A percentile compares a stretch with the other conserved stretches of the same genome.
Conservation (phyloP, 2,329 filamentous ascomycete species). For the Dactylellina cionopaga region DNA sequence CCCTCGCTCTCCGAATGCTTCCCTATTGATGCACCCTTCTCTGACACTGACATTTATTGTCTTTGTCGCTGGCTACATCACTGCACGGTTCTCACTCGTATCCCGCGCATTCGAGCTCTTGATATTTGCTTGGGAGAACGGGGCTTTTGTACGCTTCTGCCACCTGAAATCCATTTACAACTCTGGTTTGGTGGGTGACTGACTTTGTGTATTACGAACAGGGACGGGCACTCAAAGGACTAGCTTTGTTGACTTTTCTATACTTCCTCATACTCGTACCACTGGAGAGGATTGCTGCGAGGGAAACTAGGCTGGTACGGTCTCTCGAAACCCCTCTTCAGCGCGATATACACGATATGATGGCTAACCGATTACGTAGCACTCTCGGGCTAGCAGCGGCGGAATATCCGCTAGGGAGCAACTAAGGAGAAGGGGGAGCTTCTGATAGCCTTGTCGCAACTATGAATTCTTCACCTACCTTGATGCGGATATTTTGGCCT, state of each 20-base stretch:
- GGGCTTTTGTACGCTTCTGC: constrained; percentile 79
- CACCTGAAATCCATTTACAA: too few species aligned
- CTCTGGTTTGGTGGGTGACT: constrained; percentile 33
- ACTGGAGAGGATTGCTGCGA: constrained; percentile 80
- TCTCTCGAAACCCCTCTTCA: background rate
- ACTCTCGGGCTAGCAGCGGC: constrained; percentile 71
- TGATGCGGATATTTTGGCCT: constrained; percentile 99
- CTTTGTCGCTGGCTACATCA: constrained; percentile 99
- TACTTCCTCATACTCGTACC: constrained; percentile 88
- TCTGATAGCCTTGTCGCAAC: constrained; percentile 69
- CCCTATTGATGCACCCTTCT: constrained; percentile 51
- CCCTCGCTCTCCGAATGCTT: constrained; percentile 34
- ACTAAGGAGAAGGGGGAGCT: constrained; percentile 90
- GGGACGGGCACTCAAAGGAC: constrained; percentile 86
- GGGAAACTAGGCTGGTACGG: constrained; percentile 81
- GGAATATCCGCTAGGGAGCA: constrained; percentile 96
- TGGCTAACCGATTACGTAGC: constrained; percentile 4
- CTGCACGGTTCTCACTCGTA: constrained; percentile 97
- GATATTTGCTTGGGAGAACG: constrained; percentile 98
- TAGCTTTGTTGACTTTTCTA: constrained; percentile 80
- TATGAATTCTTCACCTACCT: constrained; percentile 65
- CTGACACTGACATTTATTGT: constrained; percentile 61
- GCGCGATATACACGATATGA: background rate
- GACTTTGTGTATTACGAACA: constrained; percentile 60
- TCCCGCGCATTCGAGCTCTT: constrained; percentile 96